Conservation (phyloP, 805 yeast species). For the Candida ponderosae region DNA sequence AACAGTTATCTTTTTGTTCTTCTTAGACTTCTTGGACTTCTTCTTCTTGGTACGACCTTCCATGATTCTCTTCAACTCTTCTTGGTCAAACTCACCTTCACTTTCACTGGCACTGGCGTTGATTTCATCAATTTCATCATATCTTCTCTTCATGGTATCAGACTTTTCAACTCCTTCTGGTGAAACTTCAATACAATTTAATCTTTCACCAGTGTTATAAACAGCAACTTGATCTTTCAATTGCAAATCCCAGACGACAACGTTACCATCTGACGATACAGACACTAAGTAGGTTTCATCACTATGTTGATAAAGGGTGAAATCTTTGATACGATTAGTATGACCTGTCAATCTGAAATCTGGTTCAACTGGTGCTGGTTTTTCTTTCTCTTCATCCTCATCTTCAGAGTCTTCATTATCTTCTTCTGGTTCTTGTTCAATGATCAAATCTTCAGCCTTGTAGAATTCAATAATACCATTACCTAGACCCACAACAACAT, state of each 20-base stretch:
- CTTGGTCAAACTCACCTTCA: slow-evolving; percentile 72
- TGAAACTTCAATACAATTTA: slow-evolving; percentile 75
- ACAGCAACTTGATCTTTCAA: slow-evolving; percentile 78
- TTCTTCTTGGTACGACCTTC: slow-evolving; percentile 31
- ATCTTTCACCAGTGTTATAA: slow-evolving; percentile 83
- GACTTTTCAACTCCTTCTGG: slow-evolving; percentile 73
- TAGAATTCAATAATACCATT: slow-evolving; percentile 65
- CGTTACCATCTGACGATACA: slow-evolving; percentile 88
- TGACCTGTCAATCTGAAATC: slow-evolving; percentile 69
- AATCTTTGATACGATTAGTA: slow-evolving; percentile 76
- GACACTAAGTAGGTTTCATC: slow-evolving; percentile 55
- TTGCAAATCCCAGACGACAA: slow-evolving; percentile 80
- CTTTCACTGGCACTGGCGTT: slow-evolving; percentile 54
- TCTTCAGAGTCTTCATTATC: slow-evolving; percentile 21
- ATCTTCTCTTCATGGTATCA: slow-evolving; percentile 58
- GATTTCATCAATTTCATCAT: slow-evolving; percentile 25
- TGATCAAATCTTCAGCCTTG: slow-evolving; percentile 28
- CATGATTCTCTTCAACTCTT: slow-evolving; percentile 52
- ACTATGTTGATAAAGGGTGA: slow-evolving; percentile 36
- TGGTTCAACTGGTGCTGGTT: slow-evolving; percentile 29
- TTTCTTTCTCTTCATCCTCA: slow-evolving; percentile 13
- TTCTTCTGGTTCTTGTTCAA: slow-evolving; percentile 8
- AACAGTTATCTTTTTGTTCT: slow-evolving; percentile 41
- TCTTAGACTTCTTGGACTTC: slow-evolving; percentile 31
- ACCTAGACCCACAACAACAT: slow-evolving; percentile 58